Conservation (phyloP, 805 yeast species). For the Teunomyces stri region DNA sequence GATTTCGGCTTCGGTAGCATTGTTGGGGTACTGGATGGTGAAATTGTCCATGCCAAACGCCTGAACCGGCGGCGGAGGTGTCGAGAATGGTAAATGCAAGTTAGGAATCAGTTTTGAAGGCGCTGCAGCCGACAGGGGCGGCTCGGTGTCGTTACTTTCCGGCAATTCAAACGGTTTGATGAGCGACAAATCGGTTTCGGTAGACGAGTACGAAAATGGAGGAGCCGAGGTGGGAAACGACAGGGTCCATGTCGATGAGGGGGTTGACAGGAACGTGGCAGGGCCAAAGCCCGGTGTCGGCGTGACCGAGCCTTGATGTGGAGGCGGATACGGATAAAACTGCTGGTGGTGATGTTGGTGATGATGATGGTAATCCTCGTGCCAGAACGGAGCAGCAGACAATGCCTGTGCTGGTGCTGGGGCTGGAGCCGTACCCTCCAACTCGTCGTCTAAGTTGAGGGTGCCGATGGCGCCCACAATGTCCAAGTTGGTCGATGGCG, state of each 20-base stretch:
- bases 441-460: constrained; percentile 44
- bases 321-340: constrained; percentile 17
- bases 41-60: constrained; percentile 1
- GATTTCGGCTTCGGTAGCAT: not conserved
- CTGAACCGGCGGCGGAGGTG: constrained; percentile 21
- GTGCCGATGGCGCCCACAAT: constrained; percentile 49
- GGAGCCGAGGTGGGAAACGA: constrained; percentile 38
- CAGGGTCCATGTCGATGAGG: constrained; percentile 35
- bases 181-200: constrained; percentile 3
- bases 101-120: constrained; percentile 4
- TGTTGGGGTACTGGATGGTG: not conserved
- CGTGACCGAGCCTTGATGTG: constrained; percentile 25
- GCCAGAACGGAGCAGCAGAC: constrained; percentile 2
- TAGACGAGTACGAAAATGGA: constrained; percentile 23
- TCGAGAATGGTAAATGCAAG: constrained; percentile 21
- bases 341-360: constrained; percentile 10
- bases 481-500: constrained; percentile 26
- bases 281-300: constrained; percentile 26
- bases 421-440: not conserved
- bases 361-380: constrained; percentile 5
- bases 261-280: constrained; percentile 29
- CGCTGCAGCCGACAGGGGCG: no score
- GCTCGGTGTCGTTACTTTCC: constrained; percentile 1
- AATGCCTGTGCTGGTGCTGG: not conserved
- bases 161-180: constrained; percentile 21